Base-by-base conservation (phyloP, 2,329 filamentous ascomycete species). In the Aspergillus unguis region DNA sequence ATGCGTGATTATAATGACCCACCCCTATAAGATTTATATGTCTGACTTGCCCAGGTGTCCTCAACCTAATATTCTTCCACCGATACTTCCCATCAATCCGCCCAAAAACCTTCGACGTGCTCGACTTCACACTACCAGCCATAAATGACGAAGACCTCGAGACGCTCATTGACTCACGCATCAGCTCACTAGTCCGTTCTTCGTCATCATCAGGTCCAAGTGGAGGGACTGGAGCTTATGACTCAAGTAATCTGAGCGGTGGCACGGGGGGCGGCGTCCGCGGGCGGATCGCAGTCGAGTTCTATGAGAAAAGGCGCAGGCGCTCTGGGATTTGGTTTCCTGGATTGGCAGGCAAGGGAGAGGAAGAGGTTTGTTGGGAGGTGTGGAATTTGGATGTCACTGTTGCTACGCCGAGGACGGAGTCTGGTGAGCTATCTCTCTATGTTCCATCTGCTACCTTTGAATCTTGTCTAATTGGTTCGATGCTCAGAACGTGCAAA, bases 11-110 rank as follows among this genome's bases (percentile, higher is more conserved):
- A 17, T 17, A 17, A 26, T 33, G 29, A 37, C 31, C 6, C 8
- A 3, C 31, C 17, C 17, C 17, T 17, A 17, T 17, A 17, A 17
- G 17, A 17, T 17, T 17, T 17, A 17, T 17, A 17, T 17, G 17
- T 17, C 17, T 17, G 17, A 17, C 17, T 17, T 17, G 17, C 17
- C 37, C 65, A 95, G 92, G 88, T 58, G 88, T 96, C 70, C 82
- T 97, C 45, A 92, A 96, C 72, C 95, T 92, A 46, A 96, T 97
- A 71, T 99, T 97, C 84, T 97, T 97, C 81, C 92, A 96, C 77
- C 88, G 94, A 67, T 95, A 92, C 82, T 96, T 97, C 79, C 90
- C 90, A 52, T 86, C 90, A 53, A 82, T 96, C 62, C 79, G 83
- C 38, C 92, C 94, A 5, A 83, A 84, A 58, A 91, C 90, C 58